Conservation (phyloP, 2,329 filamentous ascomycete genomes). For the Aspergillus sergii region DNA sequence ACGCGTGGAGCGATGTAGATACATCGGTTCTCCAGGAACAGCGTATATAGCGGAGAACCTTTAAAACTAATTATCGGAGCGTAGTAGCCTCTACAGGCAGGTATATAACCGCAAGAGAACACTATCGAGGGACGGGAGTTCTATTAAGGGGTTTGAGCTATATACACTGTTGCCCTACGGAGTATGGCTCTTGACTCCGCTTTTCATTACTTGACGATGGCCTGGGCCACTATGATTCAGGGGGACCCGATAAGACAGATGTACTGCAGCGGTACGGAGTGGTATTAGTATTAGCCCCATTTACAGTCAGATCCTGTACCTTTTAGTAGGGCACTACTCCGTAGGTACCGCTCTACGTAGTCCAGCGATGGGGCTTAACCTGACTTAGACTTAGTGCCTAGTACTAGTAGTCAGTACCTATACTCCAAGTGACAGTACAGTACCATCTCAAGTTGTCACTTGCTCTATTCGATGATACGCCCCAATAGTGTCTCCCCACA, state of each 20-base stretch:
- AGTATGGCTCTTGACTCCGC: background rate
- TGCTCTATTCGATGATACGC: background rate
- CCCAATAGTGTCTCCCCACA: constrained; percentile 7
- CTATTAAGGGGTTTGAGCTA: background rate
- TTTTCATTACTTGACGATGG: background rate
- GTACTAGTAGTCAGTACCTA: background rate
- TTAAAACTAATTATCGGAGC: background rate
- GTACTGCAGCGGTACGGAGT: background rate
- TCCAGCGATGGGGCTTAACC: background rate
- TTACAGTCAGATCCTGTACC: background rate
- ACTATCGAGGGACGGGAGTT: background rate
- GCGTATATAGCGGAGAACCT: background rate
- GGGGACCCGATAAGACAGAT: background rate
- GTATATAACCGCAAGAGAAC: background rate
- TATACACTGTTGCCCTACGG: background rate
- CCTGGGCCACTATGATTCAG: background rate
- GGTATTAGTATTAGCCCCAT: background rate
- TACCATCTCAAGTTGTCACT: background rate
- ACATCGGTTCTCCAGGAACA: background rate
- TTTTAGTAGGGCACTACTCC: background rate
- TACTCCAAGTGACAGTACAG: background rate
- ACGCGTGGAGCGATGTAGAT: background rate
- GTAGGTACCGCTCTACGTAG: background rate
- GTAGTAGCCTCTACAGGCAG: background rate
- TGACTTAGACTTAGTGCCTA: background rate